A percentile compares a stretch with the other conserved stretches of the same genome.
These are phyloP conservation scores for Myriosclerotinia duriaeana DNA, from an alignment of 2,329 filamentous ascomycete genomes.

Conservation along the genomic window DNA sequence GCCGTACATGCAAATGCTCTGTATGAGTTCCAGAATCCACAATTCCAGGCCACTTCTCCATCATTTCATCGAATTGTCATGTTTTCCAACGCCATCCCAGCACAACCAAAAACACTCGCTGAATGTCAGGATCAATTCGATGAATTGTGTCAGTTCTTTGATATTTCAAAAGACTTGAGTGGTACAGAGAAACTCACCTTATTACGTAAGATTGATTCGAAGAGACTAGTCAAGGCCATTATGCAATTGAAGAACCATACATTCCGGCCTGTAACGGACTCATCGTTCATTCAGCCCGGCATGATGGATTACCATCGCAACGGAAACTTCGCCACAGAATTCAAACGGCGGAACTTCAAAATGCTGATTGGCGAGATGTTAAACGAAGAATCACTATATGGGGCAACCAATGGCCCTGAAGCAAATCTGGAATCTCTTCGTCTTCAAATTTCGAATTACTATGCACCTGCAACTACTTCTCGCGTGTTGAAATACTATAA, in stretches of 20 bases:
- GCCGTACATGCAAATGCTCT: slow-evolving; percentile 43
- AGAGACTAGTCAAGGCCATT: slow-evolving; percentile 42
- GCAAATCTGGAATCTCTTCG: slow-evolving; percentile 41
- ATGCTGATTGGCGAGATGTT: slow-evolving; percentile 47
- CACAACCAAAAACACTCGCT: slow-evolving; percentile 45
- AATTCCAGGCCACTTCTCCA: slow-evolving; percentile 21
- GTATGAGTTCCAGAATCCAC: slow-evolving; percentile 31
- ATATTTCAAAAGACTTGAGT: slow-evolving; percentile 33
- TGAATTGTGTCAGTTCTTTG: slow-evolving; percentile 44
- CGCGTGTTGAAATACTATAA: slow-evolving; percentile 43
- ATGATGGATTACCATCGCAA: slow-evolving; percentile 45
- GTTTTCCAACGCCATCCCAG: slow-evolving; percentile 49
- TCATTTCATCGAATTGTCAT: slow-evolving; percentile 45
- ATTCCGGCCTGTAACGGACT: slow-evolving; percentile 48
- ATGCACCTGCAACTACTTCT: slow-evolving; percentile 44
- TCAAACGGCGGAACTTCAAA: slow-evolving; percentile 41
- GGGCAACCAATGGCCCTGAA: slow-evolving; percentile 44
- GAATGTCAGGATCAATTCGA: slow-evolving; percentile 46
- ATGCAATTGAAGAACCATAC: slow-evolving; percentile 47
- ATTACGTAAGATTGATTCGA: slow-evolving; percentile 40
- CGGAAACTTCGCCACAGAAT: slow-evolving; percentile 43
- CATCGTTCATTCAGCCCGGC: slow-evolving; percentile 43
- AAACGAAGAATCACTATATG: slow-evolving; percentile 48
- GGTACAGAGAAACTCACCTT: slow-evolving; percentile 39
- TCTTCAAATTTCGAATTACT: slow-evolving; percentile 47